These are phyloP conservation scores for Penicillium capsulatum DNA, from an alignment of 2,329 filamentous ascomycete genomes.

Conservation along the genomic window DNA sequence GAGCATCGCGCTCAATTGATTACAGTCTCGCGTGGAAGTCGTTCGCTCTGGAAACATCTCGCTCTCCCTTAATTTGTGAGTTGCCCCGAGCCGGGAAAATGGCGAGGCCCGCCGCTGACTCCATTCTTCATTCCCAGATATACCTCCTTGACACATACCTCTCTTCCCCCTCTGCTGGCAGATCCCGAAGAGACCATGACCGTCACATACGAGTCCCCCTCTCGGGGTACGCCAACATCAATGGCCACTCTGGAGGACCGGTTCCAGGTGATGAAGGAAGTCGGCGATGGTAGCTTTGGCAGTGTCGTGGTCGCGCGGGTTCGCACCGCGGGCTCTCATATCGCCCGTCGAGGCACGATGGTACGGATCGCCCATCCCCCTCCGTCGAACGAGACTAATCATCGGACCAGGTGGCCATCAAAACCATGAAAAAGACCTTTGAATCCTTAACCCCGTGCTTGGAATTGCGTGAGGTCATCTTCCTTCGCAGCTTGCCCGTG, in stretches of 20 bases:
- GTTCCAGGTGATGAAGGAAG: constrained; percentile 96
- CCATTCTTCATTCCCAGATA: constrained; percentile 1
- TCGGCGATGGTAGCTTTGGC: constrained; percentile 97
- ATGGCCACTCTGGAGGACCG: constrained; percentile 73
- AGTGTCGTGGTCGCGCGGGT: constrained; percentile 91
- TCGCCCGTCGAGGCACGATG: constrained; percentile 86
- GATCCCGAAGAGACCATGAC: constrained; percentile 59
- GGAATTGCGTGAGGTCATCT: constrained; percentile 94
- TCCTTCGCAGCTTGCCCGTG: constrained; percentile 79
- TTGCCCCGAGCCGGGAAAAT: not conserved
- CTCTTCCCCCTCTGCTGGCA: constrained; percentile 42
- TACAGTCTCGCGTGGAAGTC: constrained; percentile 1
- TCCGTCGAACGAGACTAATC: constrained; percentile 12
- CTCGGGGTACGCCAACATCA: constrained; percentile 57
- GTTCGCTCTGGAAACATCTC: not conserved
- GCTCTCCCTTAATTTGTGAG: constrained; percentile 15
- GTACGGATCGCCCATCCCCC: constrained; percentile 54
- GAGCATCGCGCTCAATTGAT: constrained; percentile 28
- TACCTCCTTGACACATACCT: too few relatives aligned
- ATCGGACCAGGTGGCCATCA: constrained; percentile 80
- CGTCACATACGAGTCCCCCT: constrained; percentile 67
- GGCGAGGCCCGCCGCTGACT: not conserved
- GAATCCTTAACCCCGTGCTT: constrained; percentile 86
- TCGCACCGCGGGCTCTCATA: constrained; percentile 79
- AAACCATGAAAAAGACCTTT: constrained; percentile 99